Conservation (phyloP, 495 filamentous ascomycete species). For the Penicillium tannophilum region DNA sequence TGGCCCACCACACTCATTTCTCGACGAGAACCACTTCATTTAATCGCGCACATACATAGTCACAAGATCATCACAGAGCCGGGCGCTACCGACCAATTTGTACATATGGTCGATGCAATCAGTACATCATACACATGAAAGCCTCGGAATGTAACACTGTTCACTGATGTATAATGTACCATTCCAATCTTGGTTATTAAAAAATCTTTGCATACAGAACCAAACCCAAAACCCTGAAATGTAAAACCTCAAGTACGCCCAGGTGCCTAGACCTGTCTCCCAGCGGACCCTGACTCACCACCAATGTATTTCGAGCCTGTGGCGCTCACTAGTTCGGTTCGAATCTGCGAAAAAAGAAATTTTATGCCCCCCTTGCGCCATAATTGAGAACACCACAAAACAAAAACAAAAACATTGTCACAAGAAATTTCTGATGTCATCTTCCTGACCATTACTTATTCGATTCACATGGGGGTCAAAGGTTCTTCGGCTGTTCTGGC, state of each 20-base stretch:
- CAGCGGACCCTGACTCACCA: constrained; percentile 9
- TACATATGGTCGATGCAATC: background rate
- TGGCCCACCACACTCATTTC: background rate
- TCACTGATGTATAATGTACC: no score
- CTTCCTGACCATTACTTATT: background rate
- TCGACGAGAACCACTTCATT: background rate
- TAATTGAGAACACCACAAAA: background rate
- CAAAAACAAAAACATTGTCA: background rate
- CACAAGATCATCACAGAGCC: background rate
- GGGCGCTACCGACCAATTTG: background rate
- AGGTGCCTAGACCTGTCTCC: background rate
- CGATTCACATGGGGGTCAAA: background rate
- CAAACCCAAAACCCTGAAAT: background rate
- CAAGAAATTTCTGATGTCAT: background rate
- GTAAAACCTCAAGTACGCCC: background rate
- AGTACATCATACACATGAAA: no score
- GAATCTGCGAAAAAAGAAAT: constrained; percentile 2
- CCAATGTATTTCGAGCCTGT: constrained; percentile 4
- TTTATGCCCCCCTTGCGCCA: background rate
- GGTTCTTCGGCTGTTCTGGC: background rate
- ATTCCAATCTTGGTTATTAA: no score
- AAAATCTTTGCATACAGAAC: background rate
- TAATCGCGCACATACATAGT: background rate
- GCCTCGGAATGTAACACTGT: no score
- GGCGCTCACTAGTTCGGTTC: constrained; percentile 8